Conservation (phyloP, 139 green algal genomes). For the Coelastrella sp. region DNA sequence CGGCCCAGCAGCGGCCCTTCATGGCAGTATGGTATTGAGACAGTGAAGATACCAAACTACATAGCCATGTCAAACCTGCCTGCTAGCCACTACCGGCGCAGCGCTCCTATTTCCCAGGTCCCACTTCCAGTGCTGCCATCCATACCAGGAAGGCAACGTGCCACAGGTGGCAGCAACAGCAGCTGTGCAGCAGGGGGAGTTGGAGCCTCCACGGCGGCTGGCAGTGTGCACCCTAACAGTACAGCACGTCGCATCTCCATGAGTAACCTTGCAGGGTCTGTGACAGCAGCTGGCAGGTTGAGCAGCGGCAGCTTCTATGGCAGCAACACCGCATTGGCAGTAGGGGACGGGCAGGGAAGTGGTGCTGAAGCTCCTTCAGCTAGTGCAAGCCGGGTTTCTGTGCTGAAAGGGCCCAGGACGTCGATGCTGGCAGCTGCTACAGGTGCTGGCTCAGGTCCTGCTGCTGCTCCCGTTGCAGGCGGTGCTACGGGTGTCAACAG, state of each 20-base stretch:
- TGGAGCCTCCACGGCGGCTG: background rate
- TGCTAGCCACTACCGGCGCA: slow-evolving; percentile 30
- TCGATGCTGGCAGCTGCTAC: background rate
- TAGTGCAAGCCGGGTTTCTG: background rate
- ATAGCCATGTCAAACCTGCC: background rate
- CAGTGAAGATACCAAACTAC: slow-evolving; percentile 6
- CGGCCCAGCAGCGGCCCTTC: background rate
- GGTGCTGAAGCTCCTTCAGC: background rate
- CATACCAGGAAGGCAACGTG: background rate
- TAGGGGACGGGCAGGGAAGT: background rate
- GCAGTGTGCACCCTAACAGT: background rate
- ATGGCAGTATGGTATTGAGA: background rate
- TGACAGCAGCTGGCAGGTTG: slow-evolving; percentile 13
- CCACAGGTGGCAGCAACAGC: background rate
- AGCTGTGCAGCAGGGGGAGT: background rate
- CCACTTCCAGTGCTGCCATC: slow-evolving; percentile 17
- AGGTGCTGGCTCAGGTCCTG: background rate
- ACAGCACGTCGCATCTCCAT: background rate
- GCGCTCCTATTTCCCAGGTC: slow-evolving; percentile 4
- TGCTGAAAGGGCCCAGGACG: background rate
- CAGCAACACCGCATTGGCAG: background rate
- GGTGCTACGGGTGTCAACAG: too few species aligned
- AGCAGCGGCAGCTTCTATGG: background rate
- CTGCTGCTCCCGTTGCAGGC: background rate
- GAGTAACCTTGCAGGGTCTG: background rate